These are phyloP conservation scores for Neofusicoccum ribis DNA, from an alignment of 2,329 filamentous ascomycete species.

Conservation along the genomic window DNA sequence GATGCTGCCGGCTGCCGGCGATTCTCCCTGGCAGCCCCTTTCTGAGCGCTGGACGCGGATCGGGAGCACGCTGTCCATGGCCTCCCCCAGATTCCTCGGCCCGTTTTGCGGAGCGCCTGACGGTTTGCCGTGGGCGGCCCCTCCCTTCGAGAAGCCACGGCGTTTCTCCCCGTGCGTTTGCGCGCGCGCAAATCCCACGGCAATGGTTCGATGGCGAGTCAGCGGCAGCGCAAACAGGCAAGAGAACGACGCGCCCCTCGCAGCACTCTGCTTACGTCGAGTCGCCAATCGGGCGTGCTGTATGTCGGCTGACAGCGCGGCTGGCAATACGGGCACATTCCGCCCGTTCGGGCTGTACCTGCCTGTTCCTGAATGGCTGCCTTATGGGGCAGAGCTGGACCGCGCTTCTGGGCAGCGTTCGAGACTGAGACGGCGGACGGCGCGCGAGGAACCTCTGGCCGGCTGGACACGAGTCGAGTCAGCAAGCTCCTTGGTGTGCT, in stretches of 20 bases:
- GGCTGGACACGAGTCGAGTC: not conserved
- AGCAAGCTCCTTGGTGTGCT: not conserved
- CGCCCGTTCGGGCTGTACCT: not conserved
- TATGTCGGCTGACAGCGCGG: not conserved
- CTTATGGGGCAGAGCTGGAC: not conserved
- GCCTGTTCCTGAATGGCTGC: slow-evolving; percentile 5
- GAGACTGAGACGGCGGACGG: not conserved
- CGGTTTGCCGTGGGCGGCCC: not conserved
- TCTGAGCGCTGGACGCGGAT: too few relatives aligned
- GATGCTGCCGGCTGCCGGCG: not conserved
- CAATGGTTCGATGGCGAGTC: slow-evolving; percentile 6
- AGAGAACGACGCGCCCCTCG: not conserved
- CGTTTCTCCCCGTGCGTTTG: not conserved
- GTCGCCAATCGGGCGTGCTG: slow-evolving; percentile 1
- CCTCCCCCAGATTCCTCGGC: slow-evolving; percentile 1
- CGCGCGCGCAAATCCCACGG: not conserved
- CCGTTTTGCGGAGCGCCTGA: slow-evolving; percentile 3
- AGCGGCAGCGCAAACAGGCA: not conserved
- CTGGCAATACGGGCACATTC: not conserved
- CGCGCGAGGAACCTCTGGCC: not conserved
- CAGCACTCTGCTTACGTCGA: not conserved
- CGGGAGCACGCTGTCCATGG: not conserved
- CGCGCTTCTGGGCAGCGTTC: not conserved
- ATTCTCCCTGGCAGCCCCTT: not conserved
- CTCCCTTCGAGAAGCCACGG: not conserved